A percentile compares a stretch with the other conserved stretches of the same genome.
Conservation (phyloP, 371 early-diverging fungal genomes). For the Mortierella sp. region DNA sequence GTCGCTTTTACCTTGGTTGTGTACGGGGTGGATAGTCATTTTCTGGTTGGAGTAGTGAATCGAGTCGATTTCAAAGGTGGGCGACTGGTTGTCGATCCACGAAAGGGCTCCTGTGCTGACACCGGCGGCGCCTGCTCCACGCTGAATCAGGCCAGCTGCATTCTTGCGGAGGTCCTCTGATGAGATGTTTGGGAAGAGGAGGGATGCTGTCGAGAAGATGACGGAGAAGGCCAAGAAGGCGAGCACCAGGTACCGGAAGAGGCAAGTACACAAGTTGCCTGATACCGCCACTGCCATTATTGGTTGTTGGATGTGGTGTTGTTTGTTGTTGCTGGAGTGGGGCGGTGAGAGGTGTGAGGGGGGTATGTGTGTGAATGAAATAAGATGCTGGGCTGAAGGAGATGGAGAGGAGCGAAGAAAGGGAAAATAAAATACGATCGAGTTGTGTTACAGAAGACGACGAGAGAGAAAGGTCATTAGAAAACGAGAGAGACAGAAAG, state of each 20-base stretch:
- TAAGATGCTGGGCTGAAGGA: slow-evolving; percentile 4
- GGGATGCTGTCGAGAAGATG: slow-evolving; percentile 38
- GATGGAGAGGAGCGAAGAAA: neutral
- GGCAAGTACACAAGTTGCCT: slow-evolving; percentile 51
- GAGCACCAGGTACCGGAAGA: slow-evolving; percentile 47
- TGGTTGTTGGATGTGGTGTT: neutral
- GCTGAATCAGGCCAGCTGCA: slow-evolving; percentile 58
- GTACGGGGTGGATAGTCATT: slow-evolving; percentile 33
- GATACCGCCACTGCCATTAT: slow-evolving; percentile 51
- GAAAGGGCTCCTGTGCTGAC: slow-evolving; percentile 29
- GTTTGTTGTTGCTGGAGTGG: neutral
- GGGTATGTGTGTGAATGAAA: slow-evolving; percentile 1
- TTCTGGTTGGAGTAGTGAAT: slow-evolving; percentile 48
- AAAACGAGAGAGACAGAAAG: neutral
- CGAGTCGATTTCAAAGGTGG: slow-evolving; percentile 45
- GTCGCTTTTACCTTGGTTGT: slow-evolving; percentile 16
- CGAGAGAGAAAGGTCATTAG: neutral
- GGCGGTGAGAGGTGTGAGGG: neutral
- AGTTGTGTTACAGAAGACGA: neutral
- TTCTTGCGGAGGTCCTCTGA: slow-evolving; percentile 56
- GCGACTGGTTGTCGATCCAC: slow-evolving; percentile 39
- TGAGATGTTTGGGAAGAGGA: slow-evolving; percentile 34
- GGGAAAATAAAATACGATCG: neutral
- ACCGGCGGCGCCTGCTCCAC: slow-evolving; percentile 48
- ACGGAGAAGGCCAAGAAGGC: slow-evolving; percentile 45